These are phyloP conservation scores for Endoconidiophora laricicola DNA, from an alignment of 2,329 filamentous ascomycete species.

Conservation along the genomic window DNA sequence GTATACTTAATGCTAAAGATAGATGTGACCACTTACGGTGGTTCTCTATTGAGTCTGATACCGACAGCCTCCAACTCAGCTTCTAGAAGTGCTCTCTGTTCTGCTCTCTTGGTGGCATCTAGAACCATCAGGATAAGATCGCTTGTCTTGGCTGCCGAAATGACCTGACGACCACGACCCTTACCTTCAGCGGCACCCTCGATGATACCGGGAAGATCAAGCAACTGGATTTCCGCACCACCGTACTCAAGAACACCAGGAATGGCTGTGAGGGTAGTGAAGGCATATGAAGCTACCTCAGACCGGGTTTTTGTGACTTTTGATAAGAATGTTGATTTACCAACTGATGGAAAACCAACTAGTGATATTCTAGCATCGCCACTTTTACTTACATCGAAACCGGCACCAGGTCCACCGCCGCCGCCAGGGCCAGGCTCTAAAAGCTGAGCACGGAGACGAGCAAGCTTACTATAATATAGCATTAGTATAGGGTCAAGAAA, in stretches of 20 bases:
- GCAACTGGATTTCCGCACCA: slow-evolving; percentile 91
- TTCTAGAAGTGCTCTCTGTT: slow-evolving; percentile 79
- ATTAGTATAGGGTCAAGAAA: background rate
- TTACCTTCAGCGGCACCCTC: slow-evolving; percentile 94
- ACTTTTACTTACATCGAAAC: slow-evolving; percentile 89
- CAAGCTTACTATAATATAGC: slow-evolving; percentile 58
- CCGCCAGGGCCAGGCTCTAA: slow-evolving; percentile 74
- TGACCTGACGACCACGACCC: slow-evolving; percentile 87
- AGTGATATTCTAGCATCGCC: slow-evolving; percentile 93
- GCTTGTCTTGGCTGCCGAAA: slow-evolving; percentile 94
- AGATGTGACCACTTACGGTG: slow-evolving; percentile 44
- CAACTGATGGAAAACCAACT: slow-evolving; percentile 96
- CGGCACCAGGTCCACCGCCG: slow-evolving; percentile 60
- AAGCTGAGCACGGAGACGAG: slow-evolving; percentile 81
- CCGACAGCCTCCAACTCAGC: slow-evolving; percentile 89
- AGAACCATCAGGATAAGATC: slow-evolving; percentile 94
- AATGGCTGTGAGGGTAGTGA: slow-evolving; percentile 94
- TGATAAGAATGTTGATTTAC: slow-evolving; percentile 96
- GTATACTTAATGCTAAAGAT: background rate
- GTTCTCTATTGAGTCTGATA: slow-evolving; percentile 79
- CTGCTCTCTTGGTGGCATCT: slow-evolving; percentile 89
- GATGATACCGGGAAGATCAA: slow-evolving; percentile 96
- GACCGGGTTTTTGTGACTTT: slow-evolving; percentile 98
- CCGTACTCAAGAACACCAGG: slow-evolving; percentile 95
- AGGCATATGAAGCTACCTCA: slow-evolving; percentile 88